Evolutionary conservation across 192 early-diverging fungal genomes (phyloP).

Genomic region (Geosiphon pyriformis): DNA sequence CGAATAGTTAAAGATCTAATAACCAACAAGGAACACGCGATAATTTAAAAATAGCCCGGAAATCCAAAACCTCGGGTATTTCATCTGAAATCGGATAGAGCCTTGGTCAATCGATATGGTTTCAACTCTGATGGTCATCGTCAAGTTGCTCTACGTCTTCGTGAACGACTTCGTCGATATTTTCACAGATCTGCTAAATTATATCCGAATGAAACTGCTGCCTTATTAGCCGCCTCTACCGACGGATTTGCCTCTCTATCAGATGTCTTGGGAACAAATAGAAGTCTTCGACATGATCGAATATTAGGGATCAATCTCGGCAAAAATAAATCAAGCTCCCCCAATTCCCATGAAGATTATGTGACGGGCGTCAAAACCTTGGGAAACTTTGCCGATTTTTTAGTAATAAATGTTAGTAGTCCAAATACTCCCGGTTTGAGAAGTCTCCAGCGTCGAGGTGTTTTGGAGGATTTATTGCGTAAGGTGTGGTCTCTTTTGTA

Average conservation of each 20-base stretch:
- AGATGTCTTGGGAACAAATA: constrained; percentile 36
- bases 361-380: constrained; percentile 67
- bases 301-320: constrained; percentile 84
- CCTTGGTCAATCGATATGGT: constrained; percentile 88
- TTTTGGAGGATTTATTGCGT: constrained; percentile 63
- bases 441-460: constrained; percentile 61
- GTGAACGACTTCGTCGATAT: constrained; percentile 64
- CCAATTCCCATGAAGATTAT: constrained; percentile 72
- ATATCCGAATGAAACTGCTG: constrained; percentile 40
- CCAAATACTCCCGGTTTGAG: constrained; percentile 85
- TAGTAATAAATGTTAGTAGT: constrained; percentile 85
- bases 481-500: constrained; percentile 44
- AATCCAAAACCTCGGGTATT: constrained; percentile 86
- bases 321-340: constrained; percentile 75
- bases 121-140: constrained; percentile 80
- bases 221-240: constrained; percentile 31
- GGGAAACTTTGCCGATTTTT: constrained; percentile 78
- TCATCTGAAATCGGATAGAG: constrained; percentile 62
- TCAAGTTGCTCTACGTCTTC: constrained; percentile 57
- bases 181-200: constrained; percentile 43
- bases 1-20: background rate
- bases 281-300: constrained; percentile 52
- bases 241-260: constrained; percentile 35
- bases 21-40: too few relatives aligned
- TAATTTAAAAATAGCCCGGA: constrained; percentile 64